Base-by-base conservation (phyloP, 495 filamentous ascomycete genomes). In the Hyaloscypha hepaticicola region DNA sequence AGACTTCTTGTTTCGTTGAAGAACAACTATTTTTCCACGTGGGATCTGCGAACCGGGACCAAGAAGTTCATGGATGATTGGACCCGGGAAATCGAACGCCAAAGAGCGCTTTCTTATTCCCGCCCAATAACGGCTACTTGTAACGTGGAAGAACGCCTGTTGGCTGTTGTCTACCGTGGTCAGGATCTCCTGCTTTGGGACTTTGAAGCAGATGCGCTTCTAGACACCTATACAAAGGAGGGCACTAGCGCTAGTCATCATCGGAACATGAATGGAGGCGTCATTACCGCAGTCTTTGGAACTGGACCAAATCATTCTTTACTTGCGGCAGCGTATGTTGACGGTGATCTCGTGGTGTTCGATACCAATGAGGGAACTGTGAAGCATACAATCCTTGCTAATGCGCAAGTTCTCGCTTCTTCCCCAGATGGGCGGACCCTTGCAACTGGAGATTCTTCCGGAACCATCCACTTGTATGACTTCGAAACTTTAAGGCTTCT, bases 381-480 rank as follows among this genome's bases (percentile, higher is more conserved):
- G 8, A 27, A 55, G 26, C 58, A 61, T 16, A 34, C 52, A 7
- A 24, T 66, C 11, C 52, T 50, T 5, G 66, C 66, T 41, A 25
- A 66, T 27, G 58, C 52, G 22, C 59, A 7, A 71, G 19, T 21
- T 33, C 34, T 70, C 16, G 34, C 56, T 5, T 69, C 55, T 57
- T 60, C 68, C 16, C 48, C 69, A 2, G 52, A 66, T 55, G 69
- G 69, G 8, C 52, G 62, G 16, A 58, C 49, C 1, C 55, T 70
- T 25, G 69, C 57, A 12, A 69, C 55, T 0, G 66, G 33, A 34
- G 51, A 52, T 26, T 29, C 58, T 21, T 24, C 33, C 24, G 69
- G 69, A 7, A 58, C 63, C 6, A 70, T 78, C 21, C 59, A 69
- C 25, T 49, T 78, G 5, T 77, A 68, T 64, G 70, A 78, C 21